Percentiles rank a stretch among this genome's conserved stretches.
These are phyloP conservation scores for Spongospora subterranea DNA, from an alignment of 208 protist species.

Conservation along the genomic window DNA sequence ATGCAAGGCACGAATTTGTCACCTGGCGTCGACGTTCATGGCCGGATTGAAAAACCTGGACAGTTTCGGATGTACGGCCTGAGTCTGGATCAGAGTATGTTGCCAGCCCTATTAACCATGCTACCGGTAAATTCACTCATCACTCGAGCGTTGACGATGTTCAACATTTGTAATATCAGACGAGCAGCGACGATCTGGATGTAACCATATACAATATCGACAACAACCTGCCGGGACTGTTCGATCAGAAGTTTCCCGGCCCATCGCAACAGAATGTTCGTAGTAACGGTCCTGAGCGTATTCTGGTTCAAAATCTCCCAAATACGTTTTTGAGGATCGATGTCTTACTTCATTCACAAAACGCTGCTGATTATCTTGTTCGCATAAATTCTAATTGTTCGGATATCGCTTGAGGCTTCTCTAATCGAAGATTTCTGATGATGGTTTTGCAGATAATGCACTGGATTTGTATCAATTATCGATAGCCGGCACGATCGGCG, in stretches of 20 bases:
- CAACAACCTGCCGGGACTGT: neutral
- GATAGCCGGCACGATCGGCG: conserved; percentile 14
- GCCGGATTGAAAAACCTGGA: neutral
- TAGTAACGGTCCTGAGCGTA: neutral
- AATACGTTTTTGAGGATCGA: neutral
- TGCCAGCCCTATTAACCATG: conserved; percentile 2
- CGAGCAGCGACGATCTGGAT: neutral
- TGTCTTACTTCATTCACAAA: neutral
- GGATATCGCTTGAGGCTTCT: neutral
- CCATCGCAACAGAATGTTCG: neutral
- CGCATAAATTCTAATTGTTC: conserved; percentile 3
- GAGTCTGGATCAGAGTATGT: neutral
- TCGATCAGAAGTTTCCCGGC: neutral
- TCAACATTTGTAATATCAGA: neutral
- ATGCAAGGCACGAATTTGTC: conserved; percentile 10
- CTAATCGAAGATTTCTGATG: neutral
- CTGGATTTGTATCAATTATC: conserved; percentile 37
- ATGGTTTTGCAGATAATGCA: neutral
- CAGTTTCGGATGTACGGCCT: neutral
- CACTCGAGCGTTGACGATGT: neutral
- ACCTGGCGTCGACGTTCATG: neutral
- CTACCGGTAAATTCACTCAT: neutral
- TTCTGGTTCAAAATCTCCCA: conserved; percentile 9
- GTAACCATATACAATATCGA: neutral
- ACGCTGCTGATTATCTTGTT: neutral